Evolutionary conservation across 345 rosid genomes (phyloP).

Genomic region (Lepidium didymum): DNA sequence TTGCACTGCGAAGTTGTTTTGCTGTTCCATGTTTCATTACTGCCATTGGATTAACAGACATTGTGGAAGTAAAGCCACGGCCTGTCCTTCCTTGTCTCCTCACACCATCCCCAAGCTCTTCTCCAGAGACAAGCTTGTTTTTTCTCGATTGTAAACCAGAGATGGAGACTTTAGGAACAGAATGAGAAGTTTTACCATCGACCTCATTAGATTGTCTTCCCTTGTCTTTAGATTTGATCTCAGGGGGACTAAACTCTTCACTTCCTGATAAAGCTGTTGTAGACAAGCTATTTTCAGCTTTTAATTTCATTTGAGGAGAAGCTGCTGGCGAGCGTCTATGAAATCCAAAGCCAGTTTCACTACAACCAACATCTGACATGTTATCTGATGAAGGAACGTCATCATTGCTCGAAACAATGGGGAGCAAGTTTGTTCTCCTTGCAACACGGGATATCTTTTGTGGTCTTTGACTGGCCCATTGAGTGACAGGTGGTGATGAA

Average conservation of each 20-base stretch:
- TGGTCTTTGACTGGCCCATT: constrained; percentile 87
- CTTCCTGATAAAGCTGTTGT: constrained; percentile 81
- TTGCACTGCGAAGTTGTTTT: constrained; percentile 81
- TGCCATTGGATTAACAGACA: constrained; percentile 53
- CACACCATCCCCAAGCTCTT: constrained; percentile 74
- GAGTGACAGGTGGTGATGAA: constrained; percentile 86
- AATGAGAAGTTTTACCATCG: constrained; percentile 55
- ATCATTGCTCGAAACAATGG: constrained; percentile 71
- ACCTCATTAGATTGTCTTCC: constrained; percentile 67
- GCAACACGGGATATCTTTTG: constrained; percentile 85
- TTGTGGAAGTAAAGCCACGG: constrained; percentile 54
- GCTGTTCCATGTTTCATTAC: constrained; percentile 69
- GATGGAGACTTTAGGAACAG: constrained; percentile 60
- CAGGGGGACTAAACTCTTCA: constrained; percentile 79
- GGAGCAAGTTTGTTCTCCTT: constrained; percentile 80
- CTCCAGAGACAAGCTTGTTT: constrained; percentile 51
- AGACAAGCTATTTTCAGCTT: constrained; percentile 60
- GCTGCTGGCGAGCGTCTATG: constrained; percentile 51
- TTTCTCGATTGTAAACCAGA: constrained; percentile 61
- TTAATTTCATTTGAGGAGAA: constrained; percentile 76
- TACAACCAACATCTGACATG: constrained; percentile 60
- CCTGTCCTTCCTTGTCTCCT: constrained; percentile 90
- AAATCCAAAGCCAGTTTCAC: constrained; percentile 62
- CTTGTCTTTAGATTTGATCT: constrained; percentile 69
- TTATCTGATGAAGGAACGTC: constrained; percentile 64